Percentiles rank a stretch among this genome's conserved stretches.
phyloP scores from a whole-genome alignment of 441 rosid species.

The Biscutella laevigata region DNA sequence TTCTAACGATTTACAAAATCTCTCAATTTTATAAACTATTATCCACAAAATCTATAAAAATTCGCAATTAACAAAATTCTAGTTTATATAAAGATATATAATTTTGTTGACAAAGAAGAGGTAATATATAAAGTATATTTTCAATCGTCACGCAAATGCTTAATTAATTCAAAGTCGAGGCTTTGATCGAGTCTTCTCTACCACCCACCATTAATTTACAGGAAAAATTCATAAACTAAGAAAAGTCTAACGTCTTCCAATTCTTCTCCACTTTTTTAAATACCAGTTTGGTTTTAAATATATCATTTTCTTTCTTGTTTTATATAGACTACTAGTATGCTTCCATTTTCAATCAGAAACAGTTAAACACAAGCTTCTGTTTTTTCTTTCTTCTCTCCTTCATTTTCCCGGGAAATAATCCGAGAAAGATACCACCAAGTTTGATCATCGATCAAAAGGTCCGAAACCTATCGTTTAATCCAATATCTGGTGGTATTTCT shows the following conservation, averaged over 20 bases:
- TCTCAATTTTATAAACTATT: too few relatives aligned
- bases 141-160: neutral
- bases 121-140: too few relatives aligned
- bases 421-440: neutral
- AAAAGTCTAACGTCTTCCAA: slow-evolving; percentile 23
- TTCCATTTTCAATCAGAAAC: slow-evolving; percentile 15
- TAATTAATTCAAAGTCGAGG: neutral
- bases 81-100: too few relatives aligned
- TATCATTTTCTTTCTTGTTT: neutral
- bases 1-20: too few relatives aligned
- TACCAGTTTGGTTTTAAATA: neutral
- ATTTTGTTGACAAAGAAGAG: too few relatives aligned
- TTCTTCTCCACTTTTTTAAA: neutral
- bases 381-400: slow-evolving; percentile 4
- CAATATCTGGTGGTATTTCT: neutral
- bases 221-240: neutral
- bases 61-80: too few relatives aligned
- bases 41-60: too few relatives aligned
- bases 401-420: neutral
- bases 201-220: neutral
- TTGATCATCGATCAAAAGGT: neutral
- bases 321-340: slow-evolving; percentile 6
- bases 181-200: slow-evolving; percentile 11
- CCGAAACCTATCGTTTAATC: neutral
- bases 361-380: slow-evolving; percentile 4